Conservation (phyloP, 2,329 filamentous ascomycete species). For the Colletotrichum gloeosporioides region DNA sequence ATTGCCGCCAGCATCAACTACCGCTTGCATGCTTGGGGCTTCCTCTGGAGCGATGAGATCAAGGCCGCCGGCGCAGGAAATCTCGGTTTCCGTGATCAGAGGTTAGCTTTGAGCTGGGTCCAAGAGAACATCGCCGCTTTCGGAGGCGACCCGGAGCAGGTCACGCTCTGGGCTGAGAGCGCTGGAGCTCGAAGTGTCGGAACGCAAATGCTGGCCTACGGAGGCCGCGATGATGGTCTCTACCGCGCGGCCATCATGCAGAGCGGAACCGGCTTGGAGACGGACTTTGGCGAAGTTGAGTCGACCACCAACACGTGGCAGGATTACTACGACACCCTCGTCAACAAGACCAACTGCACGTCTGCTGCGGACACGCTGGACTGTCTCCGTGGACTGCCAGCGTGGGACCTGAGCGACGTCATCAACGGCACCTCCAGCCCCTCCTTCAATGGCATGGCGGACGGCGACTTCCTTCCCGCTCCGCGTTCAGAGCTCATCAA, state of each 20-base stretch:
- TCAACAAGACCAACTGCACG: conserved; percentile 23
- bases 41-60: conserved; percentile 51
- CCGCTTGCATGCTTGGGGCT: conserved; percentile 56
- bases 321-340: conserved; percentile 16
- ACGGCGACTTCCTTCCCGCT: conserved; percentile 45
- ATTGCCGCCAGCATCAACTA: conserved; percentile 58
- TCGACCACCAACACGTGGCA: conserved; percentile 23
- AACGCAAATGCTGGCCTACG: conserved; percentile 56
- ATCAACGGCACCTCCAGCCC: conserved; percentile 31
- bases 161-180: conserved; percentile 60
- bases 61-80: conserved; percentile 50
- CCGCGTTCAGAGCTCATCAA: conserved; percentile 56
- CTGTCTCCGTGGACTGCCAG: conserved; percentile 37
- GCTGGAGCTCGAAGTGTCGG: conserved; percentile 57
- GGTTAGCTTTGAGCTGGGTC: conserved; percentile 54
- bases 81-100: conserved; percentile 55
- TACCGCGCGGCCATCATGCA: conserved; percentile 59
- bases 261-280: conserved; percentile 48
- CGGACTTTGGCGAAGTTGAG: conserved; percentile 32
- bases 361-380: conserved; percentile 26
- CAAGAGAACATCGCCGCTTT: conserved; percentile 56
- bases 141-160: conserved; percentile 49
- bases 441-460: conserved; percentile 30
- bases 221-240: conserved; percentile 56
- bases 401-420: conserved; percentile 32